These are phyloP conservation scores for Asterochloris erici DNA, from an alignment of 139 green algal species.

Conservation along the genomic window DNA sequence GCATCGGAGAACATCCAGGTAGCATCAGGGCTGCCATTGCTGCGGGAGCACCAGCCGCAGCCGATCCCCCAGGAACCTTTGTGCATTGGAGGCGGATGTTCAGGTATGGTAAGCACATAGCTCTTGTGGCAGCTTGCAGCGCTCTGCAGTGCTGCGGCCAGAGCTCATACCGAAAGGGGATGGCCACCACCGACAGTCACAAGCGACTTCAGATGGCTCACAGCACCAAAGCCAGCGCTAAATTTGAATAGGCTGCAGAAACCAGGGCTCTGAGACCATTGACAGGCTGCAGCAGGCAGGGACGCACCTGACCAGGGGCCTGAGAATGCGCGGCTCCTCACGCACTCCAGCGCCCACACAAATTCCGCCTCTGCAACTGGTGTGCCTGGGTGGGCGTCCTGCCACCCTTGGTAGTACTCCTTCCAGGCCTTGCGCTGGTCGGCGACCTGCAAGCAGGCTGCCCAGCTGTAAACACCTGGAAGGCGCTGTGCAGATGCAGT, in stretches of 20 bases:
- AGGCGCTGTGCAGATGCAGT: background rate
- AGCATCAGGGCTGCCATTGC: background rate
- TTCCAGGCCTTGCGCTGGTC: conserved; percentile 66
- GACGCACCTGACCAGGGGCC: conserved; percentile 72
- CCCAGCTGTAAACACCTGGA: background rate
- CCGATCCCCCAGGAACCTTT: too few species aligned
- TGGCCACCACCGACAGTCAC: too few species aligned
- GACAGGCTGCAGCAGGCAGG: conserved; percentile 3
- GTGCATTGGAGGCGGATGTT: too few species aligned
- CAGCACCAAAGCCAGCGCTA: too few species aligned
- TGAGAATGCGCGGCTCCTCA: conserved; percentile 77
- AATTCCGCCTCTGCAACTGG: conserved; percentile 36
- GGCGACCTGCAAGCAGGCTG: conserved; percentile 37
- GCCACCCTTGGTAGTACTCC: conserved; percentile 41
- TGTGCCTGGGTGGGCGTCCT: background rate
- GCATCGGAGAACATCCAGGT: background rate
- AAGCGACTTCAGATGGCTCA: too few species aligned
- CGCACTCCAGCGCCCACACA: conserved; percentile 65
- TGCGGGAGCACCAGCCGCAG: too few species aligned
- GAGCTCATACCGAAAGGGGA: too few species aligned
- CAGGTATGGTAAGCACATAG: too few species aligned
- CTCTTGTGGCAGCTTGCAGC: too few species aligned
- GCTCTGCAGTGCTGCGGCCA: too few species aligned
- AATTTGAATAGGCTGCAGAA: too few species aligned
- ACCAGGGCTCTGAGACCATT: too few species aligned